Conservation (phyloP, 441 rosid genomes). For the Breynia disticha region DNA sequence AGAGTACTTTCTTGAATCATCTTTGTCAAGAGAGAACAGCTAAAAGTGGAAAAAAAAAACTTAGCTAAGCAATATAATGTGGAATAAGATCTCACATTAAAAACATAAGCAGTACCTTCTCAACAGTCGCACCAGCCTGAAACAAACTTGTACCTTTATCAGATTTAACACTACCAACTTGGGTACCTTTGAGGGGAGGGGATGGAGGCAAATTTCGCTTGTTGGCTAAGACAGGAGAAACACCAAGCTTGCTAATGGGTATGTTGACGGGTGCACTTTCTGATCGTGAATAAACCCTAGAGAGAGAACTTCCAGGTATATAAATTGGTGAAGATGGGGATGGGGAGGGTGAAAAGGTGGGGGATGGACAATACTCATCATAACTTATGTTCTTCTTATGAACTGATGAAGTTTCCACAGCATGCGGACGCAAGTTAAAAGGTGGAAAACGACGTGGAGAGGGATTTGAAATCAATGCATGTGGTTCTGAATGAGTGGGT, state of each 20-base stretch:
- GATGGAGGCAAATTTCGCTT: constrained; percentile 53
- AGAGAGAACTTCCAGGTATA: constrained; percentile 35
- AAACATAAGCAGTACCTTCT: constrained; percentile 47
- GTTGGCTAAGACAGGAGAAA: constrained; percentile 28
- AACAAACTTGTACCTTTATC: constrained; percentile 28
- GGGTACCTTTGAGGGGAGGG: constrained; percentile 35
- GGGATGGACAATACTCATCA: constrained; percentile 59
- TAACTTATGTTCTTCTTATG: constrained; percentile 37
- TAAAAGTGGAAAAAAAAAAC: constrained; percentile 16
- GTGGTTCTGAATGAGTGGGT: constrained; percentile 67
- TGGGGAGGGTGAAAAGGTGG: constrained; percentile 58
- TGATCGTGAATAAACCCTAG: constrained; percentile 39
- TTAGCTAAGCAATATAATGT: constrained; percentile 2
- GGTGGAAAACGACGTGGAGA: constrained; percentile 31
- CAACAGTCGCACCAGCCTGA: constrained; percentile 36
- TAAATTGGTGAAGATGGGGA: constrained; percentile 63
- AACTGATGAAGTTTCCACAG: constrained; percentile 37
- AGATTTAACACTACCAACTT: constrained; percentile 28
- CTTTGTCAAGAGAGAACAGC: constrained; percentile 46
- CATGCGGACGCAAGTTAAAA: constrained; percentile 47
- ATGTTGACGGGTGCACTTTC: constrained; percentile 80
- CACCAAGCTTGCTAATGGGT: constrained; percentile 33
- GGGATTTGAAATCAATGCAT: constrained; percentile 43
- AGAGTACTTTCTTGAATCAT: constrained; percentile 37
- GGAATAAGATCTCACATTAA: constrained; percentile 5